phyloP scores from a whole-genome alignment of 805 yeast species.

The Cyberlindnera euphorbiae region DNA sequence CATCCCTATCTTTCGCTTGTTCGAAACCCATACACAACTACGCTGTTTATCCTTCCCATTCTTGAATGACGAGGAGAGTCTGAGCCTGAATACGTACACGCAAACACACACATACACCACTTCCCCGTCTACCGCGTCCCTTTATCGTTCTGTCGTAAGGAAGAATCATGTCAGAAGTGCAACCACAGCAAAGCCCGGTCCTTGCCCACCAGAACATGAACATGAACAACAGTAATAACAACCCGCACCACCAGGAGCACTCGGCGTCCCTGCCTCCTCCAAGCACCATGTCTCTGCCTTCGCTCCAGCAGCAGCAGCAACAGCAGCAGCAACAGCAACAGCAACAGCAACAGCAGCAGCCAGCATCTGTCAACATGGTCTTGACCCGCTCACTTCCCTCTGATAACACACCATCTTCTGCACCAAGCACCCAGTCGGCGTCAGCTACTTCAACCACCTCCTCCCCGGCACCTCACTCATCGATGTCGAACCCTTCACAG shows the following conservation, averaged over 20 bases:
- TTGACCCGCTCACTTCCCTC: neutral
- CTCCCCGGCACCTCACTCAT: constrained; percentile 6
- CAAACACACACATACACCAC: too few relatives aligned
- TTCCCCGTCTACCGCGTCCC: too few relatives aligned
- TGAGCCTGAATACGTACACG: too few relatives aligned
- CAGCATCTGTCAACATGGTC: too few relatives aligned
- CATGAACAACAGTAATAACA: constrained; percentile 1
- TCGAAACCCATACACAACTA: too few relatives aligned
- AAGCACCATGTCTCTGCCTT: neutral
- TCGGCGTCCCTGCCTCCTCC: neutral
- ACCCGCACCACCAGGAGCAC: neutral
- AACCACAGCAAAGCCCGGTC: constrained; percentile 1
- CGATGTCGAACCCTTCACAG: constrained; percentile 16
- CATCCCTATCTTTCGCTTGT: neutral
- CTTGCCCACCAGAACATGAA: constrained; percentile 1
- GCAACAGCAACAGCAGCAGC: neutral
- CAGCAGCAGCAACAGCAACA: neutral
- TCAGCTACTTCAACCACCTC: constrained; percentile 3
- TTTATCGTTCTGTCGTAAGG: too few relatives aligned
- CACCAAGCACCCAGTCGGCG: neutral
- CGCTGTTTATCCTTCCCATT: too few relatives aligned
- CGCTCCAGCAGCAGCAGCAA: neutral
- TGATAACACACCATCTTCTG: constrained; percentile 1
- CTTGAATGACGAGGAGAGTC: constrained; percentile 1
- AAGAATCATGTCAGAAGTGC: constrained; percentile 6